Evolutionary conservation across 345 rosid genomes (phyloP).

Genomic region (Boechera divaricarpa): DNA sequence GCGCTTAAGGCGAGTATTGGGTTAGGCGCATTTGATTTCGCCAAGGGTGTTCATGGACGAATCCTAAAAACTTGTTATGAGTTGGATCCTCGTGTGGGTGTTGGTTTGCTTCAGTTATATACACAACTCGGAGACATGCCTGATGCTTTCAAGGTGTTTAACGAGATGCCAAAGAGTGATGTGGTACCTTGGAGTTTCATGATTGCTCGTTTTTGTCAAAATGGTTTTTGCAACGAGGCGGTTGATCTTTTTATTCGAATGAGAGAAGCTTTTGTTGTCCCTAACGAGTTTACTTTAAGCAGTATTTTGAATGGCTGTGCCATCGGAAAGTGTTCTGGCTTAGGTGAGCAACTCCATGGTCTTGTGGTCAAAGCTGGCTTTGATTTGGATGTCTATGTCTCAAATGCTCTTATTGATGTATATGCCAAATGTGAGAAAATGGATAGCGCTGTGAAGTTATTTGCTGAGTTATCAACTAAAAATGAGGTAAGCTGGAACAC

Average conservation of each 20-base stretch:
- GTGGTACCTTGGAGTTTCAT: conserved; percentile 92
- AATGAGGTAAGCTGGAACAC: conserved; percentile 90
- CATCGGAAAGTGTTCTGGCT: conserved; percentile 48
- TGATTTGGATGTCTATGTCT: conserved; percentile 59
- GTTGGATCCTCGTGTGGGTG: conserved; percentile 61
- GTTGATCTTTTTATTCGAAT: conserved; percentile 65
- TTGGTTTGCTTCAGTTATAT: conserved; percentile 79
- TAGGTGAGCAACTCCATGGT: conserved; percentile 74
- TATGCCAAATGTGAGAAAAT: conserved; percentile 78
- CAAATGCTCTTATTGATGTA: conserved; percentile 81
- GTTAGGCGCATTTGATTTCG: conserved; percentile 52
- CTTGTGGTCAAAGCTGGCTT: conserved; percentile 64
- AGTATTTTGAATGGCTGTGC: conserved; percentile 84
- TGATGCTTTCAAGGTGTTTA: conserved; percentile 61
- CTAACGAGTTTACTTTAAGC: conserved; percentile 77
- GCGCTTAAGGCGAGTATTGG: conserved; percentile 82
- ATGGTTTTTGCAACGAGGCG: conserved; percentile 56
- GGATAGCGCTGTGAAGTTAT: conserved; percentile 63
- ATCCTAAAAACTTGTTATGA: conserved; percentile 64
- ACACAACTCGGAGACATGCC: conserved; percentile 51
- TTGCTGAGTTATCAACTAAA: conserved; percentile 51
- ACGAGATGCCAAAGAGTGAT: conserved; percentile 73
- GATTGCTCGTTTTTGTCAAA: conserved; percentile 80
- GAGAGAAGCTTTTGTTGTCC: conserved; percentile 63
- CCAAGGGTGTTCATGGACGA: conserved; percentile 72